Evolutionary conservation across 2,329 filamentous ascomycete genomes (phyloP), one percentile per base, ranked within the genome.

Genomic region (Diaporthe sp.): DNA sequence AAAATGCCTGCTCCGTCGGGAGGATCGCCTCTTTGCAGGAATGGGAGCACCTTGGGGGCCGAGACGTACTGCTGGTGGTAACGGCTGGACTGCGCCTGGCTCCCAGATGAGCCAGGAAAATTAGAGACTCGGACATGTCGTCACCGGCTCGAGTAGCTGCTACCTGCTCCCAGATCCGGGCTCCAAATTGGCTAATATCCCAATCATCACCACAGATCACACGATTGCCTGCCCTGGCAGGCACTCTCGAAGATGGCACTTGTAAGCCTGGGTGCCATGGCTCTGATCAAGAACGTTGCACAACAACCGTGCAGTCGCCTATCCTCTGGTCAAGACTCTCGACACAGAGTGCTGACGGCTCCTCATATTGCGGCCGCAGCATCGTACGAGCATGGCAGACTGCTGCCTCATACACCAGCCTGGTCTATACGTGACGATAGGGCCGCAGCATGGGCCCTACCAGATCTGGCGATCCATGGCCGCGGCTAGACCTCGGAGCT

Each of bases 401-500:
- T 70, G 65, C 49, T 70, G 65, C 49, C 49, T 42, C 49, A n/a
- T 53, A 42, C 49, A 55, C 49, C 49, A 42, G 22, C 49, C 65
- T 39, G 34, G n/a, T 15, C 34, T 42, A 22, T 70, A 55, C 12
- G 31, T 42, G 65, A 55, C 49, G 22, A 55, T 55, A 39, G 7
- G 65, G 31, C 9, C 31, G 65, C 46, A 51, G 46, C 65, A 22
- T 22, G 46, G 65, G 31, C 46, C 65, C 4, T 25, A 28, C 15
- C 44, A 39, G 34, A 19, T 42, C 34, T 70, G 49, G 49, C 49
- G 49, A 51, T 22, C 46, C n/a, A 53, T 39, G 44, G 65, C 65
- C 34, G 19, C 65, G 46, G 49, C 65, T 17, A 70, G 65, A 70
- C 65, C 49, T 70, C 34, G 65, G 49, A 55, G 46, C n/a, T 39